These are phyloP conservation scores for Cercospora citrullina DNA, from an alignment of 2,329 filamentous ascomycete genomes.

Conservation along the genomic window DNA sequence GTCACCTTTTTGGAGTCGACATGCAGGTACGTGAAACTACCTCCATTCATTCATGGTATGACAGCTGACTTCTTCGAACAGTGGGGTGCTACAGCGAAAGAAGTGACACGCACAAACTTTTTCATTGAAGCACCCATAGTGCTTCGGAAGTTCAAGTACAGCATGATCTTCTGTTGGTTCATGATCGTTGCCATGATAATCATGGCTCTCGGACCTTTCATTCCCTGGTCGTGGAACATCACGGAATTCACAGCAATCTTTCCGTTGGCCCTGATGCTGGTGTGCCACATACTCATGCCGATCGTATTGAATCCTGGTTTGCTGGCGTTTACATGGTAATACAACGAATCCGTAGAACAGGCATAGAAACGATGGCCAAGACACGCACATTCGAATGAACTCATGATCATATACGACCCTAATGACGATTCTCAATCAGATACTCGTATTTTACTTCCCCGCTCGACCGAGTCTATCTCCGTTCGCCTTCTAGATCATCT, in stretches of 20 bases:
- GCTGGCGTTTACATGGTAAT: conserved; percentile 75
- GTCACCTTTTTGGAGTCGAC: conserved; percentile 82
- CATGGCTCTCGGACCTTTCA: conserved; percentile 62
- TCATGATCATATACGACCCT: neutral
- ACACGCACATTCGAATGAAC: neutral
- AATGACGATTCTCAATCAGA: neutral
- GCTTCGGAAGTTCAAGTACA: conserved; percentile 74
- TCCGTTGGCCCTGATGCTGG: conserved; percentile 70
- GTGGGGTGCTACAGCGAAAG: conserved; percentile 73
- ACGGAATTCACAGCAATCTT: conserved; percentile 64
- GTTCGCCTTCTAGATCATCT: neutral
- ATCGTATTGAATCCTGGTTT: conserved; percentile 75
- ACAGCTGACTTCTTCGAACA: neutral
- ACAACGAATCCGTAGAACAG: neutral
- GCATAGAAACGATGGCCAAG: neutral
- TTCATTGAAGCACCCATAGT: conserved; percentile 82
- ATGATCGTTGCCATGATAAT: conserved; percentile 64
- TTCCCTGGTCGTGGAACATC: conserved; percentile 59
- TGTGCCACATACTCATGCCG: conserved; percentile 69
- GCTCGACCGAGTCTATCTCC: neutral
- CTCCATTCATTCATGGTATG: neutral
- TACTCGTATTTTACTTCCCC: neutral
- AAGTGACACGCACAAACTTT: conserved; percentile 78
- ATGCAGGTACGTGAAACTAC: conserved; percentile 65
- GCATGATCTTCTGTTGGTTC: conserved; percentile 61